Base-by-base conservation (phyloP, 768 basidiomycete species). In the Mycena crocata region DNA sequence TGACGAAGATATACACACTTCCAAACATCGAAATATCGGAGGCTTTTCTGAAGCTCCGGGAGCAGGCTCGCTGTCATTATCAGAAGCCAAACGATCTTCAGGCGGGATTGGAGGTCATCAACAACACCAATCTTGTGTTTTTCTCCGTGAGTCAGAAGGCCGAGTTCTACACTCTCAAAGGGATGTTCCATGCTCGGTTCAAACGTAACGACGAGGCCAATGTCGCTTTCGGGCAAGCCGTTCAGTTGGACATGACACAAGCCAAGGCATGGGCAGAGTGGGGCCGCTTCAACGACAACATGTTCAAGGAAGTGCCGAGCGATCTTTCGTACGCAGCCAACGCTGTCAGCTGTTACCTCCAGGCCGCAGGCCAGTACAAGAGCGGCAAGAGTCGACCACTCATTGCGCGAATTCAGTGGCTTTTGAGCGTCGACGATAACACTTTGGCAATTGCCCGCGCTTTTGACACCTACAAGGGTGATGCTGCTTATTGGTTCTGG, bases 21-120 rank as follows among this genome's bases (percentile, higher is more conserved):
- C 98, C 98, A 24, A 99, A 99, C 76, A 99, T 99, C 79, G 98
- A 99, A 81, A 99, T 99, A 66, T 97, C 98, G 3, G 98, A 99
- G 77, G 98, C 98, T 1, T 99, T 99, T 85, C 84, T 99, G 63
- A 99, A 99, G 79, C 88, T 99, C 32, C 90, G 98, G 51, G 98
- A 99, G 78, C 98, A 99, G 79, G 98, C 98, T 8, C 92, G 96
- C 37, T 98, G 97, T 73, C 96, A 98, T 81, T 98, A 97, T 79
- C 96, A 98, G 77, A 95, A 93, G 73, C 93, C 94, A 0, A 93
- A 92, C 66, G 96, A 98, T 75, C 88, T 98, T 63, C 91, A 94
- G 71, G 94, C 95, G 5, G 98, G 98, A 30, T 82, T 99, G 46
- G 98, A 99, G 75, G 96, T 98, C 61, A 99, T 99, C 85, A 99